Percentiles rank a stretch among this genome's conserved stretches.
These are phyloP conservation scores for Daldinia decipiens DNA, from an alignment of 495 filamentous ascomycete genomes.

Conservation along the genomic window DNA sequence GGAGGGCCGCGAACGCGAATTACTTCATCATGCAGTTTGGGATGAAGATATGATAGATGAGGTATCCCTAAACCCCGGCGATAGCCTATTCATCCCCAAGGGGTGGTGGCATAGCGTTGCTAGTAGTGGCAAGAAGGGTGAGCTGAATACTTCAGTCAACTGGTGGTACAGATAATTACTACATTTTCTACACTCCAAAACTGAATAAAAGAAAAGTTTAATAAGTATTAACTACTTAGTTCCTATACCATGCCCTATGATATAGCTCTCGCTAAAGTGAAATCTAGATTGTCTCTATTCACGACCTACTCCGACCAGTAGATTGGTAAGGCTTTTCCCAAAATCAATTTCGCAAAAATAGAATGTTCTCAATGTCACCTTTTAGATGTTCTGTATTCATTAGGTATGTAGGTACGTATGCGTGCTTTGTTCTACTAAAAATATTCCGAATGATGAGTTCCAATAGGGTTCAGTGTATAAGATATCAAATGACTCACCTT, in stretches of 20 bases:
- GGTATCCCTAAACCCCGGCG: conserved; percentile 68
- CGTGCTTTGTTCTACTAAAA: too few species aligned
- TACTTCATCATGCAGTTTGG: conserved; percentile 79
- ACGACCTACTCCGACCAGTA: neutral
- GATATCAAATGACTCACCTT: too few species aligned
- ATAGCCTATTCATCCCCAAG: conserved; percentile 86
- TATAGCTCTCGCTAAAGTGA: neutral
- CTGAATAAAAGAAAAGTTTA: neutral
- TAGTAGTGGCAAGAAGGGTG: conserved; percentile 57
- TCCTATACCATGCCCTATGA: neutral
- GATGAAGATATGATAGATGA: conserved; percentile 54
- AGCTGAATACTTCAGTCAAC: conserved; percentile 70
- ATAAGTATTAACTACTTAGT: neutral
- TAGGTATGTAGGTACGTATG: too few species aligned
- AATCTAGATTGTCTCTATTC: neutral
- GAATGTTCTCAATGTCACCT: neutral
- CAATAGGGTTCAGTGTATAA: too few species aligned
- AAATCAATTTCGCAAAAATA: neutral
- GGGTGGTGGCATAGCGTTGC: conserved; percentile 98
- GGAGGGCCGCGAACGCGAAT: conserved; percentile 73
- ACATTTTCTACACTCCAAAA: conserved; percentile 6
- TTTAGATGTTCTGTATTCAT: neutral
- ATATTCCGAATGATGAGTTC: too few species aligned
- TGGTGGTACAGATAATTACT: conserved; percentile 80
- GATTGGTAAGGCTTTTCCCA: neutral